Evolutionary conservation across 176 grass and related monocot genomes (phyloP).

Genomic region (Sorghum bicolor): Sorghum_bicolor_NCBIv3 NC_012874.2:25304501-25305000

Average conservation of each 20-base stretch:
- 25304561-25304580: not conserved
- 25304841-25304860: conserved; percentile 20
- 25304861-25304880: conserved; percentile 73
- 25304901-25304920: conserved; percentile 77
- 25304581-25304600: not conserved
- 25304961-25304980: conserved; percentile 71
- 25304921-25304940: conserved; percentile 85
- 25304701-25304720: not conserved
- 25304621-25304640: not conserved
- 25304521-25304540: not conserved
- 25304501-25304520: not conserved
- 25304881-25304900: conserved; percentile 75
- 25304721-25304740: not conserved
- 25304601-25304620: not conserved
- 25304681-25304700: not conserved
- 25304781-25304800: not conserved
- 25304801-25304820: not conserved
- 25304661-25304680: not conserved
- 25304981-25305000: conserved; percentile 78
- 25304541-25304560: not conserved
- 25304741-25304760: not conserved
- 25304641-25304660: not conserved
- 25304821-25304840: not conserved
- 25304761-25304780: not conserved
- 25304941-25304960: conserved; percentile 62